A percentile compares a stretch with the other conserved stretches of the same genome.
Evolutionary conservation across 164 flowering plant genomes (phyloP).

Genomic region (Chimonanthus salicifolius): DNA sequence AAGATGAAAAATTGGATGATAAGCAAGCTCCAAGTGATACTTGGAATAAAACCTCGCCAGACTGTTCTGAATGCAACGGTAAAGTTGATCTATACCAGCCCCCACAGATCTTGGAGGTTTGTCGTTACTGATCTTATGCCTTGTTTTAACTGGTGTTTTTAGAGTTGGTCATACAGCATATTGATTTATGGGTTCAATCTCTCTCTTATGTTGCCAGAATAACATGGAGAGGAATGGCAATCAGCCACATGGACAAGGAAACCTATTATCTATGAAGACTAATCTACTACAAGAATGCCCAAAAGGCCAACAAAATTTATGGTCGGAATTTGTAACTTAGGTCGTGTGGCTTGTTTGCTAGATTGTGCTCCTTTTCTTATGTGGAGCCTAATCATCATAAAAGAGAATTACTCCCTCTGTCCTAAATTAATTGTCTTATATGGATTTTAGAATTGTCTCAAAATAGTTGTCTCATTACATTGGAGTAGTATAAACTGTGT

Average conservation of each 20-base stretch:
- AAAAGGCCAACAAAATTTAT: slow-evolving; percentile 1
- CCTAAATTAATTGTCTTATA: too few species aligned
- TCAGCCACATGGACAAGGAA: slow-evolving; percentile 1
- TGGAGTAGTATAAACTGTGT: too few species aligned
- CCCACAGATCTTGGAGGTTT: slow-evolving; percentile 21
- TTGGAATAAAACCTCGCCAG: slow-evolving; percentile 4
- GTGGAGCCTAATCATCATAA: too few species aligned
- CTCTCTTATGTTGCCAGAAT: slow-evolving; percentile 4
- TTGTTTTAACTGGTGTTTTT: not conserved
- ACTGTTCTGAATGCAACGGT: slow-evolving; percentile 11
- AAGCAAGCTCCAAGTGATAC: slow-evolving; percentile 12
- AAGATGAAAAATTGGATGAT: slow-evolving; percentile 22
- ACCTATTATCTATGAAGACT: slow-evolving; percentile 2
- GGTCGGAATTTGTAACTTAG: too few species aligned
- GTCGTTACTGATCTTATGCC: slow-evolving; percentile 7
- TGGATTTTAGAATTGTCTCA: too few species aligned
- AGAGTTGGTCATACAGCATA: not conserved
- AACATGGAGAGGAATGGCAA: slow-evolving; percentile 4
- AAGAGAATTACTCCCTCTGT: too few species aligned
- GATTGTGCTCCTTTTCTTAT: too few species aligned
- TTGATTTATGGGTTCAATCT: not conserved
- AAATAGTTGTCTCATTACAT: too few species aligned
- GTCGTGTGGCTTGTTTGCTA: too few species aligned
- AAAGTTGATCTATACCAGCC: not conserved
- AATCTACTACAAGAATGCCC: not conserved